Evolutionary conservation across 371 early-diverging fungal genomes (phyloP), one percentile per base, ranked within the genome.

Genomic region (Mucor plumbeus): DNA sequence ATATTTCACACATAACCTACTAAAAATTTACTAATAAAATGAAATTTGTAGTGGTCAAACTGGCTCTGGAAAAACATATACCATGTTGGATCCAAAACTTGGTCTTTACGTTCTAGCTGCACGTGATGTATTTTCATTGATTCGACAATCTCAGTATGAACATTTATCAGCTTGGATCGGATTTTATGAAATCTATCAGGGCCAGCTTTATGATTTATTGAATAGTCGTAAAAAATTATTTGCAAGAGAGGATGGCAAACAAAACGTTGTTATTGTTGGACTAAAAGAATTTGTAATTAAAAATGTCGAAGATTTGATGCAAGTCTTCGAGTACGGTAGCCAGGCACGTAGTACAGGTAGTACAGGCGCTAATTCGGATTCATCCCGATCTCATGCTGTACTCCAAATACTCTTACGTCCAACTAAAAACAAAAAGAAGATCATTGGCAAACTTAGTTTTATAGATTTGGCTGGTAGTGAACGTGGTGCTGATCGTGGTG

Each of bases 111-210:
- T 96, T 0, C 77, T 92, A 66, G 97, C 99, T 0, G 96, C 95
- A 0, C 83, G 91, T 10, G 98, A 97, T 71, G 94, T 98, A 36
- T 96, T 99, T 73, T 73, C 84, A 2, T 67, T 83, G 56, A 84
- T 96, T 7, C 89, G 88, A 48, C 88, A 85, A 19, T 89, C 91
- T 6, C 90, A 93, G 63, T 86, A 94, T 73, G 66, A 79, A 17
- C 91, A 95, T 73, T 76, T 95, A 31, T 72, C 86, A 6, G 95
- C 94, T 7, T 92, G 86, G 67, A 95, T 97, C 69, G 91, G 92
- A 38, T 97, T 98, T 69, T 97, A 95, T 69, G 99, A 99, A 80
- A 97, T 99, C 59, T 99, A 99, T 73, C 96, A 97, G 77, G 95
- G 95, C 9, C 95, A 97, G 21, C 85, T 99, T 26, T 96, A 95